Evolutionary conservation across 139 green algal genomes (phyloP).

Genomic region (Chlamydomonas incerta): DNA sequence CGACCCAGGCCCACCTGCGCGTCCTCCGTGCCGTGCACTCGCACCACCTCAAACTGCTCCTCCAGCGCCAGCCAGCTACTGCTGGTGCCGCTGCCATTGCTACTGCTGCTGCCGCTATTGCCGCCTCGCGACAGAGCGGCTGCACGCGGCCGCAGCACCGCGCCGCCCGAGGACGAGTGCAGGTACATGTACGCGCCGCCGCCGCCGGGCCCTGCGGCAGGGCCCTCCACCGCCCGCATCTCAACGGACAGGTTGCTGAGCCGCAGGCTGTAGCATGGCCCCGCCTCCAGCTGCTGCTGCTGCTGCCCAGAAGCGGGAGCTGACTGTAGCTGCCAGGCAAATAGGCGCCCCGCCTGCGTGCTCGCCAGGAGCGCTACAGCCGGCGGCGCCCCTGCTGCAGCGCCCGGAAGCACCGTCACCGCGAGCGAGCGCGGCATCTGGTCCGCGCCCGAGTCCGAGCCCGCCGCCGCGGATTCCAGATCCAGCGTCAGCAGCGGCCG

Average conservation of each 20-base stretch:
- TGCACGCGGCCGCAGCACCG: slow-evolving; percentile 4
- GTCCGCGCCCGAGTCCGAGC: background rate
- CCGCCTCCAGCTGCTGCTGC: background rate
- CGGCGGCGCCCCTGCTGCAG: background rate
- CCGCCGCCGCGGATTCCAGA: background rate
- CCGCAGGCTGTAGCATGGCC: background rate
- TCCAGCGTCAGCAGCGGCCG: slow-evolving; percentile 8
- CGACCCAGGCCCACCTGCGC: no score
- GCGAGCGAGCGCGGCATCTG: slow-evolving; percentile 38
- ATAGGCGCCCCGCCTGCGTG: slow-evolving; percentile 30
- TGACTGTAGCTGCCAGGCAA: slow-evolving; percentile 20
- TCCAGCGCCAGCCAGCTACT: background rate
- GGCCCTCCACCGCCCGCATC: background rate
- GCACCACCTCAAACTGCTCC: slow-evolving; percentile 29
- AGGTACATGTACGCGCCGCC: slow-evolving; percentile 13
- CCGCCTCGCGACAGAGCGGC: background rate
- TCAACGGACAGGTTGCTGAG: slow-evolving; percentile 46
- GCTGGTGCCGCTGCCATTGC: background rate
- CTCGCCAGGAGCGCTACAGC: slow-evolving; percentile 23
- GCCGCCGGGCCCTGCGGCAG: background rate
- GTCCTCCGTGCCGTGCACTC: slow-evolving; percentile 42
- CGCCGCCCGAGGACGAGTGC: slow-evolving; percentile 1
- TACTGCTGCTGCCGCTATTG: background rate
- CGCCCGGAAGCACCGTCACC: slow-evolving; percentile 5
- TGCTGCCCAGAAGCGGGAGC: background rate